Evolutionary conservation across 2,329 filamentous ascomycete species (phyloP).

Genomic region (Trichophyton rubrum): DNA sequence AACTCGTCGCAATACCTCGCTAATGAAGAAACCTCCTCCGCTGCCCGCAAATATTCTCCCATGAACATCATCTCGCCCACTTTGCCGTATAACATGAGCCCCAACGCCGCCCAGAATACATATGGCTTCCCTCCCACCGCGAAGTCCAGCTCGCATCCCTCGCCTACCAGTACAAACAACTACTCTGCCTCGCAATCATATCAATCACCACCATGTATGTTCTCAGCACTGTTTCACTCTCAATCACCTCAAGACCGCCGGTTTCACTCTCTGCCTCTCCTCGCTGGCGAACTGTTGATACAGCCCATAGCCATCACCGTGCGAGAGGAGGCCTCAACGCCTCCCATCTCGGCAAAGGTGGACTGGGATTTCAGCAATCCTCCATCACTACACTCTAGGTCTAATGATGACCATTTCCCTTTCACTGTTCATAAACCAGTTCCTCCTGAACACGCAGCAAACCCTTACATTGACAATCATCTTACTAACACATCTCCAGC

Average conservation of each 20-base stretch:
- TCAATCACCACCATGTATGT: conserved; percentile 47
- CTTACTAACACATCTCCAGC: conserved; percentile 9
- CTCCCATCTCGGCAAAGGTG: background rate
- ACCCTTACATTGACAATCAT: background rate
- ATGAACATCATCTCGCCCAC: conserved; percentile 81
- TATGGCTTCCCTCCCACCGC: conserved; percentile 43
- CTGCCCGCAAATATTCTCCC: conserved; percentile 85
- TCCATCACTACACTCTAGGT: background rate
- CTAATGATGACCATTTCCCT: background rate
- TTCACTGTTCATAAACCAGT: background rate
- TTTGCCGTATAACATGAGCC: conserved; percentile 60
- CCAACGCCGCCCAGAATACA: conserved; percentile 40
- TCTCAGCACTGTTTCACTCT: conserved; percentile 5
- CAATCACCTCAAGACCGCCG: background rate
- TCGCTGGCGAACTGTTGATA: background rate
- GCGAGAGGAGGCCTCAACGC: background rate
- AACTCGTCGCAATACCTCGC: conserved; percentile 60
- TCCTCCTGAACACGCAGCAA: background rate
- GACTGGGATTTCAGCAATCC: background rate
- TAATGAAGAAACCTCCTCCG: conserved; percentile 59
- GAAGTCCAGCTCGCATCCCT: conserved; percentile 52
- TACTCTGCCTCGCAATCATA: conserved; percentile 46
- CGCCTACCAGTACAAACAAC: conserved; percentile 56
- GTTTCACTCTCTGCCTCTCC: background rate
- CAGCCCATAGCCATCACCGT: background rate